Evolutionary conservation across 345 rosid genomes (phyloP).

Genomic region (Corymbia maculata): DNA sequence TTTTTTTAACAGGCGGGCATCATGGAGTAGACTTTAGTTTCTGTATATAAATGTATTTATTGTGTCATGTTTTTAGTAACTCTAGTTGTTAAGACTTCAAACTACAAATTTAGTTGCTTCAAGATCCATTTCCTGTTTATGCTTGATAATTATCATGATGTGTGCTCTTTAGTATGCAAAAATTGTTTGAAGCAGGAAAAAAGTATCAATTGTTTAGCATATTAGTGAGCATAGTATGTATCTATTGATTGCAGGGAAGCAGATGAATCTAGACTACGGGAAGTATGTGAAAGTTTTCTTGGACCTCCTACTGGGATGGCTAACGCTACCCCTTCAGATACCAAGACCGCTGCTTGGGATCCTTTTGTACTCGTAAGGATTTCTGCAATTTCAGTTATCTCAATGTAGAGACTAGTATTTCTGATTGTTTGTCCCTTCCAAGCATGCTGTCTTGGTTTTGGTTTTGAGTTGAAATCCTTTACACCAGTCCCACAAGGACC

Average conservation of each 20-base stretch:
- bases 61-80: not conserved
- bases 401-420: not conserved
- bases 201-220: not conserved
- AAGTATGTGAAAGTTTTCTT: slow-evolving; percentile 88
- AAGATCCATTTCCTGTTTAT: not conserved
- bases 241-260: slow-evolving; percentile 60
- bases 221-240: not conserved
- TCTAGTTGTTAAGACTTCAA: not conserved
- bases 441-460: not conserved
- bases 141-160: not conserved
- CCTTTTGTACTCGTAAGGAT: slow-evolving; percentile 76
- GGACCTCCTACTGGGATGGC: slow-evolving; percentile 96
- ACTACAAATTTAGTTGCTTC: not conserved
- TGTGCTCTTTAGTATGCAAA: not conserved
- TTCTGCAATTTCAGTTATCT: not conserved
- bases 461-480: not conserved
- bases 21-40: not conserved
- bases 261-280: slow-evolving; percentile 91
- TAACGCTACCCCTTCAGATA: slow-evolving; percentile 39
- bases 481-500: not conserved
- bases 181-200: not conserved
- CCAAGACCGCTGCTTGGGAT: slow-evolving; percentile 64
- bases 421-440: not conserved
- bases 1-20: not conserved
- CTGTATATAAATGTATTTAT: not conserved